Percentiles rank a stretch among this genome's conserved stretches.
Evolutionary conservation across 2,329 filamentous ascomycete genomes (phyloP).

Genomic region (Pseudogymnoascus sp.): DNA sequence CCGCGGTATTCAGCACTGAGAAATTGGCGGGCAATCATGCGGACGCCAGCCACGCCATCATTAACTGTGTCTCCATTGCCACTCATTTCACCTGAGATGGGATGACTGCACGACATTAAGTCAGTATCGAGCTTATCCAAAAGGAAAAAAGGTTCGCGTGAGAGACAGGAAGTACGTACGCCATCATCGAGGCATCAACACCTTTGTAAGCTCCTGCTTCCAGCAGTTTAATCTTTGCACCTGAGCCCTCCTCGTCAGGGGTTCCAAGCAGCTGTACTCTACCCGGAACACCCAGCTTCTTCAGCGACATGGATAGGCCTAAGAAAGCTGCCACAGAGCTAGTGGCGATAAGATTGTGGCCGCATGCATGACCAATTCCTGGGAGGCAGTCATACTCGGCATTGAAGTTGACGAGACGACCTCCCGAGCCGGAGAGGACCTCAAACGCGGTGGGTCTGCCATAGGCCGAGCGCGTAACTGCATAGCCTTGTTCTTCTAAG

Average conservation of each 20-base stretch:
- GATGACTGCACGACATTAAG: not conserved
- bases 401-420: slow-evolving; percentile 37
- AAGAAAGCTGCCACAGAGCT: slow-evolving; percentile 34
- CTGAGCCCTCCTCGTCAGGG: slow-evolving; percentile 35
- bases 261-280: slow-evolving; percentile 30
- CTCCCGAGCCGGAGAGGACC: slow-evolving; percentile 39
- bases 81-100: not conserved
- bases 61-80: not conserved
- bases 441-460: slow-evolving; percentile 47
- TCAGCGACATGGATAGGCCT: slow-evolving; percentile 18
- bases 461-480: slow-evolving; percentile 45
- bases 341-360: slow-evolving; percentile 38
- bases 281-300: slow-evolving; percentile 10
- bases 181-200: slow-evolving; percentile 35
- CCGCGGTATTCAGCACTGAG: slow-evolving; percentile 48
- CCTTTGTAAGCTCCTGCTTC: slow-evolving; percentile 38
- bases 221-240: slow-evolving; percentile 38
- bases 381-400: slow-evolving; percentile 34
- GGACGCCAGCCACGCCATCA: slow-evolving; percentile 25
- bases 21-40: slow-evolving; percentile 44
- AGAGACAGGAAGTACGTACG: slow-evolving; percentile 26
- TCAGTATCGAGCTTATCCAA: not conserved
- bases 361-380: slow-evolving; percentile 38
- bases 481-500: slow-evolving; percentile 39
- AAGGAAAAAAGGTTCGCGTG: not conserved